Evolutionary conservation across 2,329 filamentous ascomycete genomes (phyloP).

Genomic region (Phoma sp.): DNA sequence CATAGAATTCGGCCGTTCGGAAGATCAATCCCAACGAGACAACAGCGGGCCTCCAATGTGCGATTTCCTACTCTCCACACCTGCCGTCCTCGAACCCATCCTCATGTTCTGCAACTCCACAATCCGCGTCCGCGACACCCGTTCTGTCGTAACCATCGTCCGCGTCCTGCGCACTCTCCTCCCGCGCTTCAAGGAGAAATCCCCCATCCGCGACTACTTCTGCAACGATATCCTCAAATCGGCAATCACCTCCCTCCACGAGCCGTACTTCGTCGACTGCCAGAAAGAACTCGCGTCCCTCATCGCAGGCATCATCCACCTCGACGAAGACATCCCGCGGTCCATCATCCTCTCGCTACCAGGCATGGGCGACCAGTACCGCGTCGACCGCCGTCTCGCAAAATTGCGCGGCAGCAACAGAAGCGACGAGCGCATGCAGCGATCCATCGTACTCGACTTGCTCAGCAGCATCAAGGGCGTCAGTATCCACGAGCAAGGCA

Average conservation of each 20-base stretch:
- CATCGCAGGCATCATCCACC: slow-evolving; percentile 83
- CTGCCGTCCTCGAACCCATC: slow-evolving; percentile 82
- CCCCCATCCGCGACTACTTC: slow-evolving; percentile 83
- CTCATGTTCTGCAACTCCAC: slow-evolving; percentile 91
- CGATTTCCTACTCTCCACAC: slow-evolving; percentile 81
- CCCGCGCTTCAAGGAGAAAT: slow-evolving; percentile 71
- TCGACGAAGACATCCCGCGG: slow-evolving; percentile 77
- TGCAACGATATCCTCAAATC: slow-evolving; percentile 87
- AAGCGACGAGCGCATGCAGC: slow-evolving; percentile 74
- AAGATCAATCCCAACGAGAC: slow-evolving; percentile 46
- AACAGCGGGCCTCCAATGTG: slow-evolving; percentile 68
- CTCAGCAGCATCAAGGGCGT: slow-evolving; percentile 87
- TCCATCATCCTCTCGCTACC: slow-evolving; percentile 81
- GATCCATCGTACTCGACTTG: slow-evolving; percentile 82
- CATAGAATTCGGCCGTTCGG: slow-evolving; percentile 40
- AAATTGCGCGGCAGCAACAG: slow-evolving; percentile 52
- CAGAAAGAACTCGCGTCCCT: slow-evolving; percentile 90
- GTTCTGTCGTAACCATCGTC: slow-evolving; percentile 85
- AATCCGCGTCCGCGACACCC: slow-evolving; percentile 86
- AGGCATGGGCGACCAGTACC: slow-evolving; percentile 69
- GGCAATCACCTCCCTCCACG: slow-evolving; percentile 88
- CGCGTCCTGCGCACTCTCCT: slow-evolving; percentile 87
- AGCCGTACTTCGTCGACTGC: slow-evolving; percentile 94
- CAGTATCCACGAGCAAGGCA: slow-evolving; percentile 92
- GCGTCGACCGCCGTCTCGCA: slow-evolving; percentile 65